phyloP scores from a whole-genome alignment of 768 basidiomycete genomes.

The Auricularia heimuer region DNA sequence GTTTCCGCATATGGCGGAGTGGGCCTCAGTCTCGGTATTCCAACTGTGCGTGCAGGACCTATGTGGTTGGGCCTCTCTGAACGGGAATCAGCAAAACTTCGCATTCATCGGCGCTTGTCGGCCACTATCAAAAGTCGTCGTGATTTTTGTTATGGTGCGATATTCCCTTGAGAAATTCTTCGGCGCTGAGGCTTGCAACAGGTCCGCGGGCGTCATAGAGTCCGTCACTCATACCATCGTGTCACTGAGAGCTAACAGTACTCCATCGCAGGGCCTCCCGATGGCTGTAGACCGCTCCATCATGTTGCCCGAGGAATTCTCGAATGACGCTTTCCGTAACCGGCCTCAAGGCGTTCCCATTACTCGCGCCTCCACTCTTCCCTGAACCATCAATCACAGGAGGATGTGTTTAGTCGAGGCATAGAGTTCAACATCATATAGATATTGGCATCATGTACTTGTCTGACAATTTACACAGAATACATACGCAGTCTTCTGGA shows the following conservation, averaged over 20 bases:
- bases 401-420: background rate
- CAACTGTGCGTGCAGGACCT: conserved; percentile 40
- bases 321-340: background rate
- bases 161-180: background rate
- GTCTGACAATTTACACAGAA: too few relatives aligned
- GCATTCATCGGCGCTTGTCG: conserved; percentile 72
- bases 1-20: conserved; percentile 88
- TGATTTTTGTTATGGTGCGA: conserved; percentile 69
- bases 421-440: too few relatives aligned
- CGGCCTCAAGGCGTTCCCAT: background rate
- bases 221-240: background rate
- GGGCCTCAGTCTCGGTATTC: conserved; percentile 79
- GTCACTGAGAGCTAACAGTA: conserved; percentile 45
- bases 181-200: too few relatives aligned
- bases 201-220: too few relatives aligned
- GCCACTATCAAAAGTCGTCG: conserved; percentile 76
- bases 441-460: too few relatives aligned
- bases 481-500: too few relatives aligned
- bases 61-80: background rate
- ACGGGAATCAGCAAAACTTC: conserved; percentile 54
- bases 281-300: conserved; percentile 66
- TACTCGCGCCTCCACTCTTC: background rate
- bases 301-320: background rate
- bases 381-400: background rate
- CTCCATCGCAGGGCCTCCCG: conserved; percentile 75